These are phyloP conservation scores for Pueraria montana DNA, from an alignment of 306 rosid species.

Conservation along the genomic window DNA sequence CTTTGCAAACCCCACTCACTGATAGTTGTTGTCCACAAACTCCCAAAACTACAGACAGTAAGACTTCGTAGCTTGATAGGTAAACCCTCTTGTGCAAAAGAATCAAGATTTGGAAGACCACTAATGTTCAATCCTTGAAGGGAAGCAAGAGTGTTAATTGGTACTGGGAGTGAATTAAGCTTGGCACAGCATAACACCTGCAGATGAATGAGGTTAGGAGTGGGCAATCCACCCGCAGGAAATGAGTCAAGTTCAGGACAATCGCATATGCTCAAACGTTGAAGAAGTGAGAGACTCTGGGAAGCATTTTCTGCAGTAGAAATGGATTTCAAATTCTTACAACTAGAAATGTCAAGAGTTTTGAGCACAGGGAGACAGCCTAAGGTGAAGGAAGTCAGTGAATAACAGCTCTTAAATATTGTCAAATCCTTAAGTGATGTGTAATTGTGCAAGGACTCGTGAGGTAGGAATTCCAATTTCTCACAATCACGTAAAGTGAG, in stretches of 20 bases:
- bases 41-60: neutral
- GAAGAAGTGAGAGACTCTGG: constrained; percentile 17
- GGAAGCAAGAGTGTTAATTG: neutral
- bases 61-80: neutral
- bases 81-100: constrained; percentile 28
- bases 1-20: neutral
- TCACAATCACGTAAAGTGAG: neutral
- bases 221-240: neutral
- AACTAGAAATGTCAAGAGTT: neutral
- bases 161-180: constrained; percentile 5
- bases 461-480: constrained; percentile 33
- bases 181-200: neutral
- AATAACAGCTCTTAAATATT: neutral
- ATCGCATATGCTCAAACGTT: neutral
- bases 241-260: constrained; percentile 36
- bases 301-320: neutral
- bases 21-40: neutral
- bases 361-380: constrained; percentile 31
- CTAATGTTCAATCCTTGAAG: too few species aligned
- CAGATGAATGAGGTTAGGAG: neutral
- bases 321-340: neutral
- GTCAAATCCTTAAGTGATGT: constrained; percentile 17
- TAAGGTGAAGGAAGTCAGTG: constrained; percentile 25
- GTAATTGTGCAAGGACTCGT: constrained; percentile 16
- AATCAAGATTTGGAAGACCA: neutral